Conservation (phyloP, 164 flowering plant genomes). For the Sextonia rubra region DNA sequence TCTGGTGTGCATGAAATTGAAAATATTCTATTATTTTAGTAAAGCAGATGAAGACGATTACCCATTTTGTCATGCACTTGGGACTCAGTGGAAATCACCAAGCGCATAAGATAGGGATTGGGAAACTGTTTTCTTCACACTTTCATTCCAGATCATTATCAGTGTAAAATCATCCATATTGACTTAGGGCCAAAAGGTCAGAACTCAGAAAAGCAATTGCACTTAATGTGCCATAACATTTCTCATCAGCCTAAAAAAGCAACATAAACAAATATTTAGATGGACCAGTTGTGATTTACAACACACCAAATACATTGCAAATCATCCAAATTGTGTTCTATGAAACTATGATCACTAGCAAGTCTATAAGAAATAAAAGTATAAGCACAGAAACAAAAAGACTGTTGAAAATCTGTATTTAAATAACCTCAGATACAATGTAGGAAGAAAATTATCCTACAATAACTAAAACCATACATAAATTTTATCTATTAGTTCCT, state of each 20-base stretch:
- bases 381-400: not conserved
- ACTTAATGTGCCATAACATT: not conserved
- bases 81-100: no score
- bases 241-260: not conserved
- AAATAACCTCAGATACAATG: slow-evolving; percentile 6
- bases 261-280: not conserved
- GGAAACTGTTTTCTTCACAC: not conserved
- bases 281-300: not conserved
- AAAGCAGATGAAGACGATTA: no score
- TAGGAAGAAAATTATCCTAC: slow-evolving; percentile 13
- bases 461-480: slow-evolving; percentile 17
- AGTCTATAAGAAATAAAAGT: not conserved
- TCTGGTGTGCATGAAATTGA: no score
- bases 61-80: no score
- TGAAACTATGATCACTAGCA: not conserved
- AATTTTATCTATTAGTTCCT: slow-evolving; percentile 21
- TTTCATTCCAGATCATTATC: not conserved
- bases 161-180: not conserved
- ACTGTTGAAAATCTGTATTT: slow-evolving; percentile 11
- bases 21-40: no score
- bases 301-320: not conserved
- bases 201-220: not conserved
- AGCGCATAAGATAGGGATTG: no score
- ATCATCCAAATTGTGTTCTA: not conserved
- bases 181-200: not conserved